Evolutionary conservation across 495 filamentous ascomycete genomes (phyloP), one percentile per base, ranked within the genome.

Genomic region (Neurospora sp.): DNA sequence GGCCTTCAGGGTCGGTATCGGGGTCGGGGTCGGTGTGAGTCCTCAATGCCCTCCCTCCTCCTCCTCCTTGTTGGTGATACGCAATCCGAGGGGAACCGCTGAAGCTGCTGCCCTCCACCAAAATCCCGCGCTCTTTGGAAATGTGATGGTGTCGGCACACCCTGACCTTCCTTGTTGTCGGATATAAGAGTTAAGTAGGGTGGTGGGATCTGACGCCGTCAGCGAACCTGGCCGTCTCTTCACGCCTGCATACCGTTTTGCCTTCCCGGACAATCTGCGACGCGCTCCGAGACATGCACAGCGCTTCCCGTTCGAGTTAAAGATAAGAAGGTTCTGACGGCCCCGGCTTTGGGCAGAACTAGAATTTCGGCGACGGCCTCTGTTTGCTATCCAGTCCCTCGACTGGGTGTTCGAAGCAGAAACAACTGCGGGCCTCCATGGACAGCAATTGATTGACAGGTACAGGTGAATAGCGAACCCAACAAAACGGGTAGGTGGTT

Each of bases 1-100:
- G 74, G 74, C 72, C 74, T 49, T 39, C n/a, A 37, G 69, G 42
- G 74, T 75, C 75, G 78, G 77, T 77, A 60, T 72, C 78, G 74
- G 71, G 40, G 60, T 79, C 69, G 73, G 74, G 20, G n/a, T 72
- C 40, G 72, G 62, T 66, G 60, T 66, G 76, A 74, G 74, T 70
- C 72, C 73, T 75, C 38, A 77, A 72, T 62, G 23, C 14, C 54
- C 27, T 14, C 54, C 54, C 54, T 62, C 27, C 54, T 62, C 54
- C 27, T 35, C 14, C 49, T 60, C 2, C 11, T 60, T 60, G 54
- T 16, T 62, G 54, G 27, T 66, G 54, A 35, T 66, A 66, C 14
- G 27, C 54, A 66, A 66, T 66, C 7, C 54, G 27, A 66, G 10
- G 54, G 27, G 54, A 66, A 16, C 27, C 27, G 54, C 54, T 35